Percentiles rank a stretch among this genome's conserved stretches.
Conservation (phyloP, 2,329 filamentous ascomycete genomes). For the Clathrospora elynae region DNA sequence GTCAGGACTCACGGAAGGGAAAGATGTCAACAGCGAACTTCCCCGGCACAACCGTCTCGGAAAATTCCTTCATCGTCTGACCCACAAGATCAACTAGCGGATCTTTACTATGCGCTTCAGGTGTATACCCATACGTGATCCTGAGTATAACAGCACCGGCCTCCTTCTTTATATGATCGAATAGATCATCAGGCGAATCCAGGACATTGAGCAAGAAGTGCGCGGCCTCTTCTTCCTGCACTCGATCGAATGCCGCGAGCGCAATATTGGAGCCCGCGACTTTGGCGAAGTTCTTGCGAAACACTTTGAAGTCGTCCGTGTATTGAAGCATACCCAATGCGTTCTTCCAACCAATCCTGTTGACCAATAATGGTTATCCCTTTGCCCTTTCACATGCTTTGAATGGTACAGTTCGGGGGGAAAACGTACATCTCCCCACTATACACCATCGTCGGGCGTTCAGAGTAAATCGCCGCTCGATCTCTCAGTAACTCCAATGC, state of each 20-base stretch:
- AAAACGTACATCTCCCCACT: slow-evolving; percentile 31
- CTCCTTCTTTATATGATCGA: slow-evolving; percentile 37
- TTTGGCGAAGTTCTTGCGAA: slow-evolving; percentile 36
- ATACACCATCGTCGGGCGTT: slow-evolving; percentile 31
- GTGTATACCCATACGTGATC: slow-evolving; percentile 51
- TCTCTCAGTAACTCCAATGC: slow-evolving; percentile 34
- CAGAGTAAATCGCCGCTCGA: slow-evolving; percentile 26
- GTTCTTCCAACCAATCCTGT: slow-evolving; percentile 36
- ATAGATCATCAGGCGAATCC: slow-evolving; percentile 26
- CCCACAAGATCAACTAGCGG: slow-evolving; percentile 53
- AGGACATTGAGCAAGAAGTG: slow-evolving; percentile 37
- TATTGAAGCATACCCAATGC: slow-evolving; percentile 28
- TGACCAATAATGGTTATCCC: too few species aligned
- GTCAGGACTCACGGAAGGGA: slow-evolving; percentile 47
- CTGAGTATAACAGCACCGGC: slow-evolving; percentile 37
- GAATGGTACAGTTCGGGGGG: background rate
- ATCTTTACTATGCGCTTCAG: slow-evolving; percentile 50
- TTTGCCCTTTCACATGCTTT: background rate
- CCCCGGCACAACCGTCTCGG: slow-evolving; percentile 50
- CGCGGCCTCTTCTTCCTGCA: slow-evolving; percentile 36
- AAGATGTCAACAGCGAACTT: slow-evolving; percentile 56
- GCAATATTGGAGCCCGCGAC: slow-evolving; percentile 30
- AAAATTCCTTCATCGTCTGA: slow-evolving; percentile 51
- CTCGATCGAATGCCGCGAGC: slow-evolving; percentile 32
- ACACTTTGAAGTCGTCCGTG: slow-evolving; percentile 29